Evolutionary conservation across 2,329 filamentous ascomycete species (phyloP).

Genomic region (Ophiosphaerella narmari): DNA sequence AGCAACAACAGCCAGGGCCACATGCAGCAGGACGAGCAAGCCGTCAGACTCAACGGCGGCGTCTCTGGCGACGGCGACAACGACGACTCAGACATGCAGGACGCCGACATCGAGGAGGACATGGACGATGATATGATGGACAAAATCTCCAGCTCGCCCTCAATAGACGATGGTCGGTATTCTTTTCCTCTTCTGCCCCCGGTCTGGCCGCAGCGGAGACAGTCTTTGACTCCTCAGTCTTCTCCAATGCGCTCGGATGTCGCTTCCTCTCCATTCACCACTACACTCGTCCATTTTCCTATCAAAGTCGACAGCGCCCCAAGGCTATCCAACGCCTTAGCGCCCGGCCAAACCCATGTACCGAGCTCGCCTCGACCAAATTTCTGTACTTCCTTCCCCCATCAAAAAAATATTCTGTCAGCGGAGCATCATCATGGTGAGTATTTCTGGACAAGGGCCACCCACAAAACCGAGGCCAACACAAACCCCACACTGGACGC

Average conservation of each 20-base stretch:
- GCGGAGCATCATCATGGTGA: constrained; percentile 58
- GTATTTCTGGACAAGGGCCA: constrained; percentile 47
- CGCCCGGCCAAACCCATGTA: constrained; percentile 28
- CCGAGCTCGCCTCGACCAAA: constrained; percentile 38
- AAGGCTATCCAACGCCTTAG: constrained; percentile 31
- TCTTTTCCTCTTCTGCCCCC: constrained; percentile 45
- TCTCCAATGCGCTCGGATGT: constrained; percentile 32
- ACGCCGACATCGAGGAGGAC: constrained; percentile 69
- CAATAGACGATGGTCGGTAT: constrained; percentile 98
- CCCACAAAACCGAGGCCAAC: constrained; percentile 8
- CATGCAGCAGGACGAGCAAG: constrained; percentile 37
- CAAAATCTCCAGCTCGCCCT: constrained; percentile 97
- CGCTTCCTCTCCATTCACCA: constrained; percentile 51
- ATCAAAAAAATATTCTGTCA: constrained; percentile 34
- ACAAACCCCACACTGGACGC: constrained; percentile 1
- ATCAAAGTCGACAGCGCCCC: constrained; percentile 32
- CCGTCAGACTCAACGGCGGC: constrained; percentile 41
- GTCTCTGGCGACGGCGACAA: constrained; percentile 41
- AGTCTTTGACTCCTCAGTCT: constrained; percentile 48
- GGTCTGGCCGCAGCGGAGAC: constrained; percentile 48
- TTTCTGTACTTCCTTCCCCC: constrained; percentile 42
- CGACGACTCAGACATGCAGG: constrained; percentile 61
- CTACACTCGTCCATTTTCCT: constrained; percentile 51
- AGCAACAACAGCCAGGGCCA: constrained; percentile 19
- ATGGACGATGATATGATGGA: constrained; percentile 96